Evolutionary conservation across 108 stramenopile species (phyloP), one percentile per base, ranked within the genome.

Genomic region (Cyclotella atomus): DNA sequence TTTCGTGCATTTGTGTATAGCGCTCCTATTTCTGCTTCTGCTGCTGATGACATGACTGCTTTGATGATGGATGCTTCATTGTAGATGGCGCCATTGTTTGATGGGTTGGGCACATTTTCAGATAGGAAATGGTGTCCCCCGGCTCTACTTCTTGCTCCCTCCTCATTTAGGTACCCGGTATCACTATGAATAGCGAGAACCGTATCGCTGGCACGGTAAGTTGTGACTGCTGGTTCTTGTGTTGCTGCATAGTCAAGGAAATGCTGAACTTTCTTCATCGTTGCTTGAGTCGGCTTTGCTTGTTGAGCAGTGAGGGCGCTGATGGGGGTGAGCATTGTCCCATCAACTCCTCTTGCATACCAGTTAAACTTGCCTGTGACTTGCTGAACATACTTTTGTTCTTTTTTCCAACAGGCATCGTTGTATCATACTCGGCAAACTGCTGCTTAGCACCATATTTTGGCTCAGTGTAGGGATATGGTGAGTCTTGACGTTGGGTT

Each of bases 1-100:
- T 59, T 81, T 68, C 73, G 46, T 36, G 71, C 73, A 52, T 87
- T 87, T 21, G 55, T 19, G 54, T 57, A 87, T 17, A 74, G 47
- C 3, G 68, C 76, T 2, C 79, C 83, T 2, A 71, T 19, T 49
- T 88, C 87, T 19, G 82, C 84, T 70, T 87, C 84, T 23, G 75
- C 65, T 15, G 84, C 71, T 5, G 73, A 70, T 6, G 79, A 54
- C 47, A 73, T 46, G 15, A 81, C 83, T 17, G 49, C 25, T 63
- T 68, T 67, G 14, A 82, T 70, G 29, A 80, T 81, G 25, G 49
- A 4, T 29, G 56, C 49, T 6, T 62, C 45, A 41, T 62, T 61
- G 61, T 54, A 54, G 59, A 88, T 59, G 50, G 74, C 46, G 27
- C 68, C 44, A 63, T 71, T 49, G 79, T 84, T 67, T 12, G 49